Base-by-base conservation (phyloP, 1,284 basidiomycete species). In the Kalmanozyma brasiliensis region DNA sequence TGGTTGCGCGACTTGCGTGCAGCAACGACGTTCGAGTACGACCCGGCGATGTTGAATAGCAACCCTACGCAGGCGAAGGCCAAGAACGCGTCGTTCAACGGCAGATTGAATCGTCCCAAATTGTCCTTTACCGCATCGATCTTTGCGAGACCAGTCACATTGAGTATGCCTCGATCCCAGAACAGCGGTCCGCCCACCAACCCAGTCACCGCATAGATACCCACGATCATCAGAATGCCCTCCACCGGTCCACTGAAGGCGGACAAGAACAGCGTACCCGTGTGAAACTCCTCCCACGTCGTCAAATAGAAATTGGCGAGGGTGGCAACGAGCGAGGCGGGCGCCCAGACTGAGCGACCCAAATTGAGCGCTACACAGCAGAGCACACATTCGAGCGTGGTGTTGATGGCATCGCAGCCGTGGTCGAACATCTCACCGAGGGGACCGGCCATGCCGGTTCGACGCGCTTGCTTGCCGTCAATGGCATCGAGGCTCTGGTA, bases 281-380 rank as follows among this genome's bases (percentile, higher is more conserved):
- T 98, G 82, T 98, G 91, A 78, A 91, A 95, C 83, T 98, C 95
- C 80, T 98, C 95, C 95, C 95, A 98, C 4, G 94, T 96, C 1
- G 92, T 83, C 14, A 97, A 86, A 83, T 98, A 98, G 82, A 98
- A 98, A 84, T 93, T 97, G 66, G 91, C 90, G 16, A 96, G 86
- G 0, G 93, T 91, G 0, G 91, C 92, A 10, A 91, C 85, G 81
- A 95, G 90, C 0, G 90, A 90, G 1, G 90, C 87, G 22, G 98
- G 58, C n/a, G 94, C 94, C 94, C 94, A 98, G 91, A 94, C 97
- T 0, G 92, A 94, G 14, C 93, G 86, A 17, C 92, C 93, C 9
- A 98, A 85, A 73, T 95, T 94, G 44, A 97, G 87, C 34, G 55
- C 72, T 9, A 63, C 69, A 17, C 44, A 56, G 45, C 61, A 68